Conservation (phyloP, 2,329 filamentous ascomycete genomes). For the Plenodomus lindquistii region DNA sequence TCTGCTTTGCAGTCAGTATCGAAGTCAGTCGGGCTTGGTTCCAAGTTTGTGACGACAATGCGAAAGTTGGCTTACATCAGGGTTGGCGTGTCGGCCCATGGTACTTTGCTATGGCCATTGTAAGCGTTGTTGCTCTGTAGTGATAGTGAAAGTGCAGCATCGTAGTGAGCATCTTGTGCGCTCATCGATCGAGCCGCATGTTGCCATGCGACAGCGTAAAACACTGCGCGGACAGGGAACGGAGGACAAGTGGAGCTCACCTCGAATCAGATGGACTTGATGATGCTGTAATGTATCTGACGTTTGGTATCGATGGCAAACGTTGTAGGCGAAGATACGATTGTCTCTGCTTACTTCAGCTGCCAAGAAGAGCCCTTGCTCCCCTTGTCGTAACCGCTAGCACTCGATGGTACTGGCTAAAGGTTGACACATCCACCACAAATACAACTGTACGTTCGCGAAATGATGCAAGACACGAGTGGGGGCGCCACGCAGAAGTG, state of each 20-base stretch:
- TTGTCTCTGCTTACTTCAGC: constrained; percentile 9
- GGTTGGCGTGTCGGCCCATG: constrained; percentile 46
- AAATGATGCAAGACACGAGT: too few species aligned
- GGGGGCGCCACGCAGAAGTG: neutral
- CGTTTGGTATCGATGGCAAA: constrained; percentile 12
- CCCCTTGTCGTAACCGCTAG: neutral
- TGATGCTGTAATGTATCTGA: constrained; percentile 9
- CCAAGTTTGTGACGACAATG: constrained; percentile 1
- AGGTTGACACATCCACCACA: too few species aligned
- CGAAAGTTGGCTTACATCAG: constrained; percentile 45
- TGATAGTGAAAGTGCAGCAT: neutral
- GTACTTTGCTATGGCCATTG: constrained; percentile 11
- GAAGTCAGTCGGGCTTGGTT: neutral
- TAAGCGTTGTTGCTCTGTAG: constrained; percentile 15
- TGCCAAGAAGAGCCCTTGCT: neutral
- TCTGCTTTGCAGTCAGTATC: neutral
- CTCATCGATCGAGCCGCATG: neutral
- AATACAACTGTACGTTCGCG: too few species aligned
- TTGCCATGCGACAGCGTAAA: neutral
- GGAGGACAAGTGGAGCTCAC: constrained; percentile 15
- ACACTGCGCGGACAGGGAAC: neutral
- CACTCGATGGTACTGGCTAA: neutral
- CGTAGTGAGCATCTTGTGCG: neutral
- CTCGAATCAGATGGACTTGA: constrained; percentile 10
- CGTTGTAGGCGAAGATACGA: constrained; percentile 4